These are phyloP conservation scores for Xylaria flabelliformis DNA, from an alignment of 495 filamentous ascomycete genomes.

Conservation along the genomic window DNA sequence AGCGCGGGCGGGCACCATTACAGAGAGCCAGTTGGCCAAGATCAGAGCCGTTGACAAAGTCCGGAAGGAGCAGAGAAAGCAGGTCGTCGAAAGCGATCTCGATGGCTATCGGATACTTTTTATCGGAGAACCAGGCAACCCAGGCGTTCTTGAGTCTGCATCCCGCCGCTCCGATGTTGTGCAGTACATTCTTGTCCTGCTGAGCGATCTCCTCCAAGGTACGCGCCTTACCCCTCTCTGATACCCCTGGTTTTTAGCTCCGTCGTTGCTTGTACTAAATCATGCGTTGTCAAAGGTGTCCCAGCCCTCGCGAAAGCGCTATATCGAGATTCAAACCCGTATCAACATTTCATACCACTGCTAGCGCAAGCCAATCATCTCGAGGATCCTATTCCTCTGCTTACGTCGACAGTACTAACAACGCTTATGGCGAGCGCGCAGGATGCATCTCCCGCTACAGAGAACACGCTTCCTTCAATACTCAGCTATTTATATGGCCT, in stretches of 20 bases:
- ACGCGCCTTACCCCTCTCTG: slow-evolving; percentile 26
- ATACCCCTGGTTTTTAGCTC: neutral
- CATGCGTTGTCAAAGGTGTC: slow-evolving; percentile 62
- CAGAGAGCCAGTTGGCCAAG: slow-evolving; percentile 90
- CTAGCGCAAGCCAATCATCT: slow-evolving; percentile 78
- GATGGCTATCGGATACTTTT: slow-evolving; percentile 79
- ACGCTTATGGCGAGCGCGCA: slow-evolving; percentile 77
- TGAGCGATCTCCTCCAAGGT: slow-evolving; percentile 90
- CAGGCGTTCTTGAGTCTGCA: slow-evolving; percentile 81
- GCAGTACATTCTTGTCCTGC: slow-evolving; percentile 91
- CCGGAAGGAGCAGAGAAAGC: slow-evolving; percentile 77
- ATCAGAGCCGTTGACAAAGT: slow-evolving; percentile 98
- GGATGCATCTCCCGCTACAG: slow-evolving; percentile 59
- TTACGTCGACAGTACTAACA: slow-evolving; percentile 87
- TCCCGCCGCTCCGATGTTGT: slow-evolving; percentile 83
- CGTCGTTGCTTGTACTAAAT: slow-evolving; percentile 28
- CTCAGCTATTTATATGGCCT: slow-evolving; percentile 85
- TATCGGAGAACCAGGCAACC: slow-evolving; percentile 69
- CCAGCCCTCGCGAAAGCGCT: slow-evolving; percentile 78
- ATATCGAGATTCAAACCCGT: slow-evolving; percentile 75
- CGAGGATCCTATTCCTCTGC: slow-evolving; percentile 87
- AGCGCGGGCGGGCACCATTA: slow-evolving; percentile 90
- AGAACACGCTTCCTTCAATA: slow-evolving; percentile 78
- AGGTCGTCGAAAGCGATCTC: slow-evolving; percentile 79
- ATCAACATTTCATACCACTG: slow-evolving; percentile 84